Base-by-base conservation (phyloP, 176 grass and related monocot genomes). In the Cocos nucifera region DNA sequence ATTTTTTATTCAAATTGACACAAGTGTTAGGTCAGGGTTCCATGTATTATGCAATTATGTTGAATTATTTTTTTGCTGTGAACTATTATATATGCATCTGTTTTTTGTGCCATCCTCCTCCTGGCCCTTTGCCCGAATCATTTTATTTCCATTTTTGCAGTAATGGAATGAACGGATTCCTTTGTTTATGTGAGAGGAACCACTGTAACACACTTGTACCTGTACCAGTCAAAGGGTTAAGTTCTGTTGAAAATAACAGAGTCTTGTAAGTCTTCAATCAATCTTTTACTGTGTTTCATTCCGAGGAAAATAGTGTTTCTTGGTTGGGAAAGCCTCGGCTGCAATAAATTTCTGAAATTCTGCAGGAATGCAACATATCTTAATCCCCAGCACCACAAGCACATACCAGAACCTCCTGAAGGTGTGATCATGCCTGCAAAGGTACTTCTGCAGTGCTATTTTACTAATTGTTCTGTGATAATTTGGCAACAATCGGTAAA, bases 81-180 rank as follows among this genome's bases (percentile, higher is more conserved):
- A 30, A 18, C 12, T 15, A 17, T 17, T 14, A 15, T 44, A 14
- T 44, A 44, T 44, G 35, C 9, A 2, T 44, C 2, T 44, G 35
- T 44, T 44, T 44, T 8, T 44, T 12, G 9, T 44, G 9, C 10
- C 10, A 14, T 44, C 35, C 35, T 12, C 35, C 35, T 6, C 35
- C 35, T 39, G 35, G 8, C 35, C 35, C 35, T 2, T 0, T 44
- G 9, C 35, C 35, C 10, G 14, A 44, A 23, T 23, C 12, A 17
- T 25, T 65, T 62, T 61, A 12, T 62, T 80, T 68, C 58, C 17
- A 19, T 19, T 14, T 50, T 69, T 73, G 59, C 77, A 92, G 87
- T 70, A 81, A 67, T 55, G 81, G 93, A 74, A 97, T 97, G 93
- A 97, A 97, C 74, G 93, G 93, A 58, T 97, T 80, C 60, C 84